Evolutionary conservation across 768 basidiomycete species (phyloP).

Genomic region (Neoboletus magnificus): DNA sequence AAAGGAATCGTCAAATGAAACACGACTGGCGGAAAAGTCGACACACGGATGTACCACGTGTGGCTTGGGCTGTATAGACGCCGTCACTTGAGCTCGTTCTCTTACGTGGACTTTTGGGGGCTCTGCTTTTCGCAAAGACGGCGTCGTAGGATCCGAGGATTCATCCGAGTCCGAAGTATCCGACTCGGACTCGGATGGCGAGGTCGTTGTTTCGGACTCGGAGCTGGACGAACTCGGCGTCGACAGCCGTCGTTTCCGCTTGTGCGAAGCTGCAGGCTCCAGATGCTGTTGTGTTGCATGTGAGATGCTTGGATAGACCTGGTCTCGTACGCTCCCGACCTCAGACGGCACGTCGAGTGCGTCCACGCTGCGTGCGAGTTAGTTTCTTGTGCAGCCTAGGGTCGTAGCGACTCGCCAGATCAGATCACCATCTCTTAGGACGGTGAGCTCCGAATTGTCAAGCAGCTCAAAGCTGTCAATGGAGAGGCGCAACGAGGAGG

Average conservation of each 20-base stretch:
- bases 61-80: constrained; percentile 4
- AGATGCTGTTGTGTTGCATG: not conserved
- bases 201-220: constrained; percentile 20
- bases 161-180: constrained; percentile 14
- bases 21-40: not conserved
- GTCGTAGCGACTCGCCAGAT: constrained; percentile 17
- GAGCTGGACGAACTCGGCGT: constrained; percentile 15
- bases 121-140: constrained; percentile 1
- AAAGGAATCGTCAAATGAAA: not conserved
- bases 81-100: constrained; percentile 7
- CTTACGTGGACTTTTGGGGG: constrained; percentile 11
- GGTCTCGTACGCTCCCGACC: not conserved
- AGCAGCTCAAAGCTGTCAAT: constrained; percentile 31
- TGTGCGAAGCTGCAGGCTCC: not conserved
- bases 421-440: constrained; percentile 29
- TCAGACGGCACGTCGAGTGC: not conserved
- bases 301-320: too few species aligned
- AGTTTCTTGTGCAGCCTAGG: not conserved
- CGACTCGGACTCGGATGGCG: constrained; percentile 26
- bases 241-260: constrained; percentile 27
- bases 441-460: constrained; percentile 22
- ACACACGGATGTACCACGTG: constrained; percentile 7
- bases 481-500: constrained; percentile 15
- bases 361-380: constrained; percentile 19
- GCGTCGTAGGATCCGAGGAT: not conserved